phyloP scores from a whole-genome alignment of 148 eudicot species.

The Rhododendron henanense region DNA sequence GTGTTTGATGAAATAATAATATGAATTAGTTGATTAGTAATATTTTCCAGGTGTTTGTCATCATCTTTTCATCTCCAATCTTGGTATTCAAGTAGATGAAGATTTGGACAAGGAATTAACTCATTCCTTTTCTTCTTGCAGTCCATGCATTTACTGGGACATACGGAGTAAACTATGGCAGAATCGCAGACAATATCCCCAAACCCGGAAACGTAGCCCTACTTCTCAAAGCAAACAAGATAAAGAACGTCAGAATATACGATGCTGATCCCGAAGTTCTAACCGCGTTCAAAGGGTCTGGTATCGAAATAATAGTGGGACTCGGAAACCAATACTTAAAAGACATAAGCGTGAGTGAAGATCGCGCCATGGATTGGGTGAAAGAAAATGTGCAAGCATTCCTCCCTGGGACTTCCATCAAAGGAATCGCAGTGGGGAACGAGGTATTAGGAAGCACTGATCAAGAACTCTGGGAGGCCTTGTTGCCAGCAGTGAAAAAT shows the following conservation, averaged over 20 bases:
- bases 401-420: conserved; percentile 46
- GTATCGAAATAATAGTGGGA: conserved; percentile 57
- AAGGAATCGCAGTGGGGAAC: conserved; percentile 79
- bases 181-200: conserved; percentile 65
- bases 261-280: conserved; percentile 69
- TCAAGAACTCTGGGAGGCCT: conserved; percentile 56
- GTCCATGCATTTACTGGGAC: conserved; percentile 59
- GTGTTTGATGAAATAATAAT: not conserved
- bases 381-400: conserved; percentile 65
- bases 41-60: not conserved
- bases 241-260: conserved; percentile 66
- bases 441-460: conserved; percentile 52
- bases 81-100: not conserved
- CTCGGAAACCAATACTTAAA: conserved; percentile 52
- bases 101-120: conserved; percentile 3
- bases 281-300: conserved; percentile 55
- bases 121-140: not conserved
- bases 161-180: conserved; percentile 75
- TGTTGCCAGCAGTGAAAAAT: conserved; percentile 54
- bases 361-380: conserved; percentile 62
- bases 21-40: not conserved
- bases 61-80: not conserved
- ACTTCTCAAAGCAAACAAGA: conserved; percentile 59
- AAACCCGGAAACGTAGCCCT: conserved; percentile 60
- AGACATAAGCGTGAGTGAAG: conserved; percentile 52